phyloP scores from a whole-genome alignment of 176 grass and related monocot genomes.

The Musa beccarii region DNA sequence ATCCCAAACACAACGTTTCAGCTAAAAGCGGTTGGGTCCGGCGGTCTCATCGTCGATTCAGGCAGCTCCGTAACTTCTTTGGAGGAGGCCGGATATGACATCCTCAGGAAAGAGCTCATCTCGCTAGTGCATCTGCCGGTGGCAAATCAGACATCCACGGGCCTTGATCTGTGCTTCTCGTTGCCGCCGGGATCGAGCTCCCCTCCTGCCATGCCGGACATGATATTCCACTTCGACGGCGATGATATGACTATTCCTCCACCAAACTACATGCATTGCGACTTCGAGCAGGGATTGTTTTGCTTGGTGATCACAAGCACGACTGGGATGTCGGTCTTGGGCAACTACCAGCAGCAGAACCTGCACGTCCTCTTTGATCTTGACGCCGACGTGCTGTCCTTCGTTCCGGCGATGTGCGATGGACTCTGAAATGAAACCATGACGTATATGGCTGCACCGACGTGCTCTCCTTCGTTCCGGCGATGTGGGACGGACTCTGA shows the following conservation, averaged over 20 bases:
- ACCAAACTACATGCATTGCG: slow-evolving; percentile 37
- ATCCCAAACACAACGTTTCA: slow-evolving; percentile 28
- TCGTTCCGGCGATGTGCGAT: slow-evolving; percentile 30
- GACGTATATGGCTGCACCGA: not conserved
- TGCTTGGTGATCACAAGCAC: slow-evolving; percentile 42
- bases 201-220: slow-evolving; percentile 15
- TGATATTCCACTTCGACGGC: slow-evolving; percentile 41
- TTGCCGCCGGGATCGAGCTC: not conserved
- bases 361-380: slow-evolving; percentile 54
- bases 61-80: slow-evolving; percentile 42
- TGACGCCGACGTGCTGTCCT: slow-evolving; percentile 27
- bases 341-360: slow-evolving; percentile 57
- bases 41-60: slow-evolving; percentile 52
- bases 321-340: slow-evolving; percentile 40
- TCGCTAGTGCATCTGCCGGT: slow-evolving; percentile 15
- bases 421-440: not conserved
- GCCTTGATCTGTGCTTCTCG: slow-evolving; percentile 48
- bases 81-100: slow-evolving; percentile 26
- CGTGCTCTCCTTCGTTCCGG: slow-evolving; percentile 39
- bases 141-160: slow-evolving; percentile 21
- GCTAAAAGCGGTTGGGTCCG: slow-evolving; percentile 17
- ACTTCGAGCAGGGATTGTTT: slow-evolving; percentile 13
- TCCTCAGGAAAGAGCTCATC: slow-evolving; percentile 25
- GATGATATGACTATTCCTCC: slow-evolving; percentile 32
- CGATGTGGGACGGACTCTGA: slow-evolving; percentile 17